Evolutionary conservation across 371 early-diverging fungal species (phyloP), one percentile per base, ranked within the genome.

Genomic region (Batkoa obscura): DNA sequence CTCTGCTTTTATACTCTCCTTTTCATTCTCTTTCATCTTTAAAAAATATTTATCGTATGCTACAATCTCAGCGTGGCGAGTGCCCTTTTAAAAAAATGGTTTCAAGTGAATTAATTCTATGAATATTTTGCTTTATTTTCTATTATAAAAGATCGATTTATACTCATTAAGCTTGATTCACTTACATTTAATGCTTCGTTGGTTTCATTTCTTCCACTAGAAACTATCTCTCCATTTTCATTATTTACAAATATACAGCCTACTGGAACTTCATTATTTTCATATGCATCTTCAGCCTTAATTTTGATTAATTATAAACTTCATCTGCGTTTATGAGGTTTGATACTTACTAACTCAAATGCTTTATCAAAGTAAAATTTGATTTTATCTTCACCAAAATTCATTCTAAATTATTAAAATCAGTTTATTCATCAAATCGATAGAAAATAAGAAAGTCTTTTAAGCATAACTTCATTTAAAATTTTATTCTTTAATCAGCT

Each of bases 201-300:
- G 0, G 95, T 86, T 58, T 77, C 63, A 72, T 92, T 88, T 58
- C 90, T 71, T 3, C 90, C 88, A 12, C 69, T 58, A 23, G 79
- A 87, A 49, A 87, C 76, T 17, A 92, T 65, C 37, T 72, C 50
- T 39, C 69, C 70, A 0, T 56, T 58, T 33, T 63, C 64, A 43
- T 78, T 57, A 39, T 72, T 68, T 0, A 97, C 91, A 69, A 96
- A 82, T 0, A 96, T 90, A 64, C 99, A 98, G n/a, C 99, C 99
- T 2, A 98, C 95, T 4, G 99, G 99, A 0, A 99, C 97, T 72
- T 99, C 99, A 5, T 79, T 69, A 31, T 69, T 68, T 3, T 78
- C 69, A 51, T 84, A 83, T 0, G 98, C 99, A 60, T 90, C 88
- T 59, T 90, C 59, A 2, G 93, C 93, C 78, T 79, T 60, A n/a